These are phyloP conservation scores for Amanita pseudoporphyria DNA, from an alignment of 768 basidiomycete genomes.

Conservation along the genomic window DNA sequence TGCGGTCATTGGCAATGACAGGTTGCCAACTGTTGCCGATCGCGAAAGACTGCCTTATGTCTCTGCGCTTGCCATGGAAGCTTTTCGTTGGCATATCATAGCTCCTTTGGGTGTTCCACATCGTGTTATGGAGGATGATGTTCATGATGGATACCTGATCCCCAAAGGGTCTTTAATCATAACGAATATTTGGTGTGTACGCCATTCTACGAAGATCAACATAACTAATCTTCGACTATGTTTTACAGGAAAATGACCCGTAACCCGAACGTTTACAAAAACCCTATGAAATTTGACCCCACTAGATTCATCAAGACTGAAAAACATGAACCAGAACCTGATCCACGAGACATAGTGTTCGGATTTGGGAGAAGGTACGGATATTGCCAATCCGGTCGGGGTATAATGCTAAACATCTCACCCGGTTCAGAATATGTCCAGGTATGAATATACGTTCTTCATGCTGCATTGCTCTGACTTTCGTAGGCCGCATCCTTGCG, in stretches of 20 bases:
- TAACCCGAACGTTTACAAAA: conserved; percentile 31
- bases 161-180: conserved; percentile 27
- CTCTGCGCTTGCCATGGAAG: too few relatives aligned
- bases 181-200: conserved; percentile 22
- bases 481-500: conserved; percentile 18
- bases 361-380: conserved; percentile 34
- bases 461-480: not conserved
- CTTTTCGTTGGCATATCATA: too few relatives aligned
- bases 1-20: too few relatives aligned
- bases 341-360: conserved; percentile 33
- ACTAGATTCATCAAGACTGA: conserved; percentile 33
- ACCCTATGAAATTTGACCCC: too few relatives aligned
- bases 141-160: too few relatives aligned
- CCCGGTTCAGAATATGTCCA: too few relatives aligned
- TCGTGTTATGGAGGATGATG: conserved; percentile 33
- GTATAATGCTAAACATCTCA: not conserved
- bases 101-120: conserved; percentile 27
- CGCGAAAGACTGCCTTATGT: too few relatives aligned
- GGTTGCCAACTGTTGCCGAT: too few relatives aligned
- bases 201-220: not conserved
- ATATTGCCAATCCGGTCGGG: not conserved
- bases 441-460: too few relatives aligned
- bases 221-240: not conserved
- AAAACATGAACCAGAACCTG: conserved; percentile 26
- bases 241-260: conserved; percentile 29